A percentile compares a stretch with the other conserved stretches of the same genome.
Evolutionary conservation across 495 filamentous ascomycete species (phyloP).

Genomic region (Xylaria venustula): DNA sequence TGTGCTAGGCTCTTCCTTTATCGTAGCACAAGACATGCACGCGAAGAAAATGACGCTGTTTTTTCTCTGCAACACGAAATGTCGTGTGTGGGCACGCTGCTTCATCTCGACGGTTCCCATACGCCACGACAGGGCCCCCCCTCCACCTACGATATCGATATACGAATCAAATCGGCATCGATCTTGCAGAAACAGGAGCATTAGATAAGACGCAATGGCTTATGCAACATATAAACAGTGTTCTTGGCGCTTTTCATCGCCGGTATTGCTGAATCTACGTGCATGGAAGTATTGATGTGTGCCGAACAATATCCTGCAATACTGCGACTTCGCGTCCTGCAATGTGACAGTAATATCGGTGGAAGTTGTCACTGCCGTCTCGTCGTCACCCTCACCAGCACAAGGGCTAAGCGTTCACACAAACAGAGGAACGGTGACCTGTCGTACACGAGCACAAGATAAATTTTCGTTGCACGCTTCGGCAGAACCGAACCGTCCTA

Average conservation of each 20-base stretch:
- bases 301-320: background rate
- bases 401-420: constrained; percentile 1
- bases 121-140: background rate
- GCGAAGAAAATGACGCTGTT: constrained; percentile 4
- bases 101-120: constrained; percentile 2
- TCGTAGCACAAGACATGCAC: constrained; percentile 7
- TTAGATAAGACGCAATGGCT: background rate
- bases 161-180: constrained; percentile 3
- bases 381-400: background rate
- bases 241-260: background rate
- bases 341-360: constrained; percentile 8
- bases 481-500: constrained; percentile 13
- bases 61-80: constrained; percentile 10
- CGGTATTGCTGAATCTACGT: background rate
- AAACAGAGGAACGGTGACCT: background rate
- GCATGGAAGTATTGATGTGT: background rate
- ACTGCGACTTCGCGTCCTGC: background rate
- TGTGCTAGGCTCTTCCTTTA: background rate
- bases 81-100: background rate
- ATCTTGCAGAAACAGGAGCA: background rate
- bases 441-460: background rate
- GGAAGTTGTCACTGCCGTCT: constrained; percentile 1
- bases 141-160: background rate
- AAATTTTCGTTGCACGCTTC: constrained; percentile 1
- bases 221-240: background rate